Evolutionary conservation across 2,329 filamentous ascomycete genomes (phyloP), one percentile per base, ranked within the genome.

Genomic region (Ophiostoma sp.): DNA sequence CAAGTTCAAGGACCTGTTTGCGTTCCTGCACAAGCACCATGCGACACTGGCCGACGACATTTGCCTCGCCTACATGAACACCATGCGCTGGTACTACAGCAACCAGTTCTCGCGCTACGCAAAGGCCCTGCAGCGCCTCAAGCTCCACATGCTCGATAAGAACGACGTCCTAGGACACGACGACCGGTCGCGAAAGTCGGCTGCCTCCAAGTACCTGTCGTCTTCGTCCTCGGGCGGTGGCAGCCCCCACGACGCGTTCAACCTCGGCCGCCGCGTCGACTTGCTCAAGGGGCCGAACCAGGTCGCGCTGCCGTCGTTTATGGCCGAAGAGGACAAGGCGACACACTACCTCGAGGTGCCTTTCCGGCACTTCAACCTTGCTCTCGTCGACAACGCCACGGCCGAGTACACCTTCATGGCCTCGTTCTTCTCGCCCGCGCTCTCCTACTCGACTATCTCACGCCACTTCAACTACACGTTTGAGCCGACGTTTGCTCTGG

Each of bases 1-100:
- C 65, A 89, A 87, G 73, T 96, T 93, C 80, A 96, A 92, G 76
- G 93, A 97, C 45, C 81, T 97, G 0, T 99, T 89, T 78, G 84
- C 86, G 5, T 99, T 98, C 75, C 83, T 99, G 44, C 87, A 92
- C 70, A 88, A 86, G 73, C 90, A 94, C 72, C 93, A 98, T 74
- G 82, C 90, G 0, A 83, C 86, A n/a, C 85, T 99, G 5, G 92
- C 92, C 8, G 89, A 93, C 67, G 92, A 99, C 77, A 96, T 99
- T 72, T 88, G 88, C 8, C 90, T 92, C 76, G 95, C 96, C 3
- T 99, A 99, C 75, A 89, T 96, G 80, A 97, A 97, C 77, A 99
- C 96, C 0, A 99, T 99, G 92, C 87, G 93, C 67, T 99, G 95
- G 95, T 99, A 99, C 76, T 98, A 98, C 76, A 80, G 90, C 67